Evolutionary conservation across 2,329 filamentous ascomycete species (phyloP), one percentile per base, ranked within the genome.

Genomic region (Didymosphaeria variabile): DNA sequence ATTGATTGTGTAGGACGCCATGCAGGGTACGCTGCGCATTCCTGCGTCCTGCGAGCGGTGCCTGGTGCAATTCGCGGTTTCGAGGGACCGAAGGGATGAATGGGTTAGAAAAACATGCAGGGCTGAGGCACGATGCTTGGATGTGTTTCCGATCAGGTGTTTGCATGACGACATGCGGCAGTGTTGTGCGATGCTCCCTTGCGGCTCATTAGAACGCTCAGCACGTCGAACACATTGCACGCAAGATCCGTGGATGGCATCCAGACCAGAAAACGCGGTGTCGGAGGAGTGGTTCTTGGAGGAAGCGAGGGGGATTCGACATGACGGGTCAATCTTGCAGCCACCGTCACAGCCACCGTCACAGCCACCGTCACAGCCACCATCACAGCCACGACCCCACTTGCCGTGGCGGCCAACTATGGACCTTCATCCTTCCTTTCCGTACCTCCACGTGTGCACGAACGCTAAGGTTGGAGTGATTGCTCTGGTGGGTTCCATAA

Each of bases 1-100:
- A 57, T 57, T 38, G 55, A 45, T 44, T 51, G 34, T 51, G 46
- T 57, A 57, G 55, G 46, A 52, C 55, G 42, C 19, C 53, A 46
- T 46, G 53, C 53, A 55, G 53, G 53, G 53, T 26, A 44, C 21
- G 29, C 42, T 46, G 42, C 29, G 42, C 53, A 55, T 55, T 46
- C 53, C 53, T 55, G 53, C 53, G 42, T 55, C 53, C 29, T 47
- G 26, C 53, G 53, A 36, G 29, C 42, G 40, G 53, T 55, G 29
- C 53, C 53, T 55, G 51, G 36, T 54, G 53, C 23, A 47, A 46
- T 55, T 55, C 53, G 42, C 42, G 53, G 40, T 36, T 55, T 54
- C n/a, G 51, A 42, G 51, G 51, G 36, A 42, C 36, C 29, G 19
- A 55, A 55, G 53, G 40, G 53, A 45, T 55, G 31, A 55, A 15